Percentiles rank a stretch among this genome's conserved stretches.
Conservation (phyloP, 2,329 filamentous ascomycete genomes). For the Pochonia chlamydosporia region DNA sequence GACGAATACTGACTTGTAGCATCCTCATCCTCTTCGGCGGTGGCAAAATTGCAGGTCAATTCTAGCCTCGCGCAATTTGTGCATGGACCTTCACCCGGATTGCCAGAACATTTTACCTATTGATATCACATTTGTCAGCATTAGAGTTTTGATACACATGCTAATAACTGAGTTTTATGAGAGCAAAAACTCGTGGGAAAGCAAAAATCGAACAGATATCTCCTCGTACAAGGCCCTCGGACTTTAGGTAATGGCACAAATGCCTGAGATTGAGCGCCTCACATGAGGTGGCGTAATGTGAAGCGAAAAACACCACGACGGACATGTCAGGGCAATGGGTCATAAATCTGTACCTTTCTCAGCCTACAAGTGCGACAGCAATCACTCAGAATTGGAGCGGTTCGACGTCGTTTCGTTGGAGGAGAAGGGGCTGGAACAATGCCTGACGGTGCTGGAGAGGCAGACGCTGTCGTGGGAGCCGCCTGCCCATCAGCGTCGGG, state of each 20-base stretch:
- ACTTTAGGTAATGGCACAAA: background rate
- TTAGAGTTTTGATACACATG: background rate
- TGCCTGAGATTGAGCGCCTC: background rate
- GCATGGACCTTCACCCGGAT: slow-evolving; percentile 28
- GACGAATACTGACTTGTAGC: slow-evolving; percentile 13
- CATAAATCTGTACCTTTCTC: slow-evolving; percentile 26
- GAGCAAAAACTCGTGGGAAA: background rate
- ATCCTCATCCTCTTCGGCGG: slow-evolving; percentile 14
- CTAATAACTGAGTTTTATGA: background rate
- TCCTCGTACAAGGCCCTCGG: background rate
- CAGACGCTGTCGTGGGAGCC: slow-evolving; percentile 4
- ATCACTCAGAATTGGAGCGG: slow-evolving; percentile 18
- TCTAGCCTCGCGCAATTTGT: slow-evolving; percentile 31
- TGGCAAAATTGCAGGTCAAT: slow-evolving; percentile 29
- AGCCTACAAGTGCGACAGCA: slow-evolving; percentile 33
- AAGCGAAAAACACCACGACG: background rate
- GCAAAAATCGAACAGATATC: too few relatives aligned
- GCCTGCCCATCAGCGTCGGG: slow-evolving; percentile 8
- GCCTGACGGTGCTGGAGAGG: background rate
- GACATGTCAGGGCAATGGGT: background rate
- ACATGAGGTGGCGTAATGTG: background rate
- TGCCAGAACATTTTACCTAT: slow-evolving; percentile 37
- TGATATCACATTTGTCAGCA: background rate
- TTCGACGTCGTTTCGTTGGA: slow-evolving; percentile 26
- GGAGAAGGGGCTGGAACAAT: slow-evolving; percentile 9